A percentile compares a stretch with the other conserved stretches of the same genome.
These are phyloP conservation scores for Antrodiella citrinella DNA, from an alignment of 768 basidiomycete genomes.

Conservation along the genomic window DNA sequence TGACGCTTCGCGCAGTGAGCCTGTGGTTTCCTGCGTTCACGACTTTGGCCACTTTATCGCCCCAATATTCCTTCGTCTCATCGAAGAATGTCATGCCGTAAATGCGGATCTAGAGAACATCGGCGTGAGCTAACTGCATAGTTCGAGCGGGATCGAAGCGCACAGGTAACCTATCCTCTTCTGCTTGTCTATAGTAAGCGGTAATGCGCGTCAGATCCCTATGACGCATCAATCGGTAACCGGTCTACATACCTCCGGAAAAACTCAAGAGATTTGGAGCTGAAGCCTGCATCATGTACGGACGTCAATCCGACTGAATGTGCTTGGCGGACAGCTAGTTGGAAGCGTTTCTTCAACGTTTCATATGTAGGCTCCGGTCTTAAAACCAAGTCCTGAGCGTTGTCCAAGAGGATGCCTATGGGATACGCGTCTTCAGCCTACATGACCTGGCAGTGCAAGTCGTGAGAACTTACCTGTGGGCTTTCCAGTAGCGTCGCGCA, in stretches of 20 bases:
- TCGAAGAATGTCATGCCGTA: constrained; percentile 74
- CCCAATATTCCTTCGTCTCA: constrained; percentile 64
- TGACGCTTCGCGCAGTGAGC: constrained; percentile 67
- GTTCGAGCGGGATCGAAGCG: neutral
- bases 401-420: constrained; percentile 75
- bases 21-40: constrained; percentile 51
- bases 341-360: constrained; percentile 55
- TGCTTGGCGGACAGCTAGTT: constrained; percentile 57
- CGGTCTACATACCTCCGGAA: constrained; percentile 48
- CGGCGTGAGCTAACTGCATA: constrained; percentile 9
- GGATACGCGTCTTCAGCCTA: constrained; percentile 6
- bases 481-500: constrained; percentile 54
- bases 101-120: constrained; percentile 50
- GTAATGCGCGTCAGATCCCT: neutral
- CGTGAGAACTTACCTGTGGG: constrained; percentile 52
- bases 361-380: constrained; percentile 56
- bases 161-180: constrained; percentile 29
- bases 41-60: constrained; percentile 50
- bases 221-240: constrained; percentile 1
- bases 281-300: constrained; percentile 79
- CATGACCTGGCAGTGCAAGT: constrained; percentile 4
- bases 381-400: constrained; percentile 70
- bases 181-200: constrained; percentile 44
- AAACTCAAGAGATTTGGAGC: constrained; percentile 62
- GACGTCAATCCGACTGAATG: constrained; percentile 68